Conservation (phyloP, 805 yeast species). For the Kodamaea kakaduensis region DNA sequence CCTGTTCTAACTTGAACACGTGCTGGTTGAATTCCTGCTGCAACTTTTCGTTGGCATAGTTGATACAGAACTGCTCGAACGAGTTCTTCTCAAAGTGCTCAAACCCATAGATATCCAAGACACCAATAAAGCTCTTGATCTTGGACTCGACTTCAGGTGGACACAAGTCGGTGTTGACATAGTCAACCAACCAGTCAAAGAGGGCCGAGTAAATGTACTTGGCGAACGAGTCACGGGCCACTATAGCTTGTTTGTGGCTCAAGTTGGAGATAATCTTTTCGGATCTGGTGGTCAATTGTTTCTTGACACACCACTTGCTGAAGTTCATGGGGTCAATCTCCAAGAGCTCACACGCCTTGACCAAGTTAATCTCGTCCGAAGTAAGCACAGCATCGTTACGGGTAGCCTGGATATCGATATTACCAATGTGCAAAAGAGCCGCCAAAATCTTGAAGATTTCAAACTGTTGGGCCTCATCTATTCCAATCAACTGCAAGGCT, state of each 20-base stretch:
- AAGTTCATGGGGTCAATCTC: conserved; percentile 72
- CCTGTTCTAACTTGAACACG: conserved; percentile 95
- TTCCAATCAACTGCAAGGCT: conserved; percentile 78
- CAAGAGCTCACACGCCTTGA: conserved; percentile 76
- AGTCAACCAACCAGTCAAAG: conserved; percentile 91
- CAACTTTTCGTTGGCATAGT: conserved; percentile 92
- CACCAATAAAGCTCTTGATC: conserved; percentile 82
- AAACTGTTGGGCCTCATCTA: conserved; percentile 52
- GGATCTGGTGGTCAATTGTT: conserved; percentile 86
- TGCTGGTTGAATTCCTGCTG: conserved; percentile 98
- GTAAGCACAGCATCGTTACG: conserved; percentile 77
- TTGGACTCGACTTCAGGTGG: conserved; percentile 61
- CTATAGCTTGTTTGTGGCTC: conserved; percentile 77
- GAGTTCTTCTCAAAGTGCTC: conserved; percentile 94
- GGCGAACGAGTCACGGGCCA: conserved; percentile 95
- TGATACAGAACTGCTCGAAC: conserved; percentile 95
- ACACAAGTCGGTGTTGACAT: conserved; percentile 77
- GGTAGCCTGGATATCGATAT: conserved; percentile 79
- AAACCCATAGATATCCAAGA: conserved; percentile 94
- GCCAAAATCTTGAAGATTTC: conserved; percentile 77
- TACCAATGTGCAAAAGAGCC: conserved; percentile 89
- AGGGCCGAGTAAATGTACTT: conserved; percentile 88
- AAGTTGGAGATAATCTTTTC: conserved; percentile 87
- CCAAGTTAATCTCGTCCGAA: conserved; percentile 81
- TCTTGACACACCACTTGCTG: conserved; percentile 89